phyloP scores from a whole-genome alignment of 208 protist genomes.

The Leishmania gerbilli region DNA sequence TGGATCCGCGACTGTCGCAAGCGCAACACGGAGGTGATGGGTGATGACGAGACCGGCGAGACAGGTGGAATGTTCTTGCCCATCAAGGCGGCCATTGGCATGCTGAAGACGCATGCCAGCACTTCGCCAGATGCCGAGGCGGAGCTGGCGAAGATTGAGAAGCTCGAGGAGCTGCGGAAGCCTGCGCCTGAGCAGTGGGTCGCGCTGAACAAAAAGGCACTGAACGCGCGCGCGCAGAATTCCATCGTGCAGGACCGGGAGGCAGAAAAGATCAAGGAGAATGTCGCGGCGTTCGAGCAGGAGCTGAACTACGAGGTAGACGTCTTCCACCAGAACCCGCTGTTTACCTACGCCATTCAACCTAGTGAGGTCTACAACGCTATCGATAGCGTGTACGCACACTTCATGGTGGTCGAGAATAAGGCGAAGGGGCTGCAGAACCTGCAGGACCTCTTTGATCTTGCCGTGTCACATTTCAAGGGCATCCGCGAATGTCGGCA shows the following conservation, averaged over 20 bases:
- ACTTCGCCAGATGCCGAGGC: slow-evolving; percentile 74
- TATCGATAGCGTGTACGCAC: slow-evolving; percentile 78
- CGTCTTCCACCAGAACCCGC: slow-evolving; percentile 75
- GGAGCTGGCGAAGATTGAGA: slow-evolving; percentile 88
- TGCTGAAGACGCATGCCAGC: slow-evolving; percentile 91
- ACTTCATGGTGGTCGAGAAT: slow-evolving; percentile 87
- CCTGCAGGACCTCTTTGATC: slow-evolving; percentile 95
- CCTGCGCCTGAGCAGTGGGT: slow-evolving; percentile 92
- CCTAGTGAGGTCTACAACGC: slow-evolving; percentile 79
- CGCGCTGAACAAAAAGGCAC: slow-evolving; percentile 91
- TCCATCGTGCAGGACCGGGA: slow-evolving; percentile 93
- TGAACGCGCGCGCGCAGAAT: slow-evolving; percentile 93
- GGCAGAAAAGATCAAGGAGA: slow-evolving; percentile 93
- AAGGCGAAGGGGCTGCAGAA: slow-evolving; percentile 90
- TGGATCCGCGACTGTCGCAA: slow-evolving; percentile 93
- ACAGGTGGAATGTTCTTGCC: slow-evolving; percentile 91
- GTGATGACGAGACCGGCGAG: slow-evolving; percentile 82
- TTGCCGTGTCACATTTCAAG: slow-evolving; percentile 92
- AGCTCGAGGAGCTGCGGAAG: slow-evolving; percentile 92
- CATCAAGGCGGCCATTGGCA: slow-evolving; percentile 89
- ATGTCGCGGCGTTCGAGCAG: slow-evolving; percentile 76
- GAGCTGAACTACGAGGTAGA: slow-evolving; percentile 75
- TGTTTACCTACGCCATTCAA: slow-evolving; percentile 90
- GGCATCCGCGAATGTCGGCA: slow-evolving; percentile 92
- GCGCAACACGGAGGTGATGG: slow-evolving; percentile 85